Conservation (phyloP, 2,329 filamentous ascomycete genomes). For the Cadophora sp. region DNA sequence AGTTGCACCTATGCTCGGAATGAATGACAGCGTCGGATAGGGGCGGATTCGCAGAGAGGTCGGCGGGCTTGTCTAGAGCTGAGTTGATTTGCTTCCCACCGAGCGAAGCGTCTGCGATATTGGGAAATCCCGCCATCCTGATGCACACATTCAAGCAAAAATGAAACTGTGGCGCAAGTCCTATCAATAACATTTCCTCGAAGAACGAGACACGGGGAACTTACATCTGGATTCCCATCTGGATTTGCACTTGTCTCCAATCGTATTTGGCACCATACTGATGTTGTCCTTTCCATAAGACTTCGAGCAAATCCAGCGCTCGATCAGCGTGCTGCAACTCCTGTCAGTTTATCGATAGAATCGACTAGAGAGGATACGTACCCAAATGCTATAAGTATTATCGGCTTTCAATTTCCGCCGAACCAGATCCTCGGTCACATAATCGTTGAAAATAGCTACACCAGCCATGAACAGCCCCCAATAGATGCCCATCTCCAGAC, state of each 20-base stretch:
- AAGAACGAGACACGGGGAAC: too few species aligned
- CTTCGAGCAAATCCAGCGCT: constrained; percentile 40
- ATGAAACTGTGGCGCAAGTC: too few species aligned
- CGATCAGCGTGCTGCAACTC: constrained; percentile 41
- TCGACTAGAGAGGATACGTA: constrained; percentile 24
- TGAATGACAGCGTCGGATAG: too few species aligned
- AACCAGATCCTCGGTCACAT: constrained; percentile 38
- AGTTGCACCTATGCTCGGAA: too few species aligned
- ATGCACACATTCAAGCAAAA: too few species aligned
- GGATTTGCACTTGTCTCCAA: constrained; percentile 42
- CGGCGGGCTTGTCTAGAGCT: too few species aligned
- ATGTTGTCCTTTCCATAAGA: constrained; percentile 43
- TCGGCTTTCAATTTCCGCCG: constrained; percentile 39
- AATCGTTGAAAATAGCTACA: constrained; percentile 39
- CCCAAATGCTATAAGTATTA: constrained; percentile 40
- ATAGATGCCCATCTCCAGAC: constrained; percentile 44
- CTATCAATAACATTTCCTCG: too few species aligned
- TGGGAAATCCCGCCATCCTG: too few species aligned
- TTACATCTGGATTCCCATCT: constrained; percentile 43
- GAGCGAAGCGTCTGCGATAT: too few species aligned
- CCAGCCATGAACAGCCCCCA: constrained; percentile 44
- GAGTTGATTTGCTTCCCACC: too few species aligned
- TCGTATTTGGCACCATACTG: constrained; percentile 41
- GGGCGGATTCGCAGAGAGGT: too few species aligned
- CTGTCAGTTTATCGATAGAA: constrained; percentile 15